Evolutionary conservation across 2,329 filamentous ascomycete species (phyloP), one percentile per base, ranked within the genome.

Genomic region (Aspergillus alliaceus): DNA sequence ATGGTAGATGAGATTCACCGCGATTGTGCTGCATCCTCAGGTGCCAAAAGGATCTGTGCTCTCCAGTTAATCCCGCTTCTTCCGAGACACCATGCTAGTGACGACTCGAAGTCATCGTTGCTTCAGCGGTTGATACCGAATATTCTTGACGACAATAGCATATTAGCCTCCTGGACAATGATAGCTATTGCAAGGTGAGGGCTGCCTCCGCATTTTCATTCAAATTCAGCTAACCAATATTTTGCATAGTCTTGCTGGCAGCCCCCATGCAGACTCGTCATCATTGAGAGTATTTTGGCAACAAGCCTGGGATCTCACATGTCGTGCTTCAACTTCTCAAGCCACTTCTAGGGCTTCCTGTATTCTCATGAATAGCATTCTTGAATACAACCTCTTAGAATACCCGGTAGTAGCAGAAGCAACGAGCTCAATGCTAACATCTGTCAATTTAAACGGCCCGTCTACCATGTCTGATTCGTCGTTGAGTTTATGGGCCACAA

Each of bases 401-500:
- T 89, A 89, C 64, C 82, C 87, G 46, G 79, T 83, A 27, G 79
- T 93, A 15, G 84, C 86, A 2, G 86, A 91, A 56, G 86, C 88
- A 27, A 79, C 91, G 50, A 89, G 89, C 64, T 84, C 82, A 53
- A 88, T 96, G 57, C 80, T 96, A 11, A 84, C 86, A 5, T 88
- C 88, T 22, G 86, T 91, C 46, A 93, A 96, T 66, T 80, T 93
- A 34, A 93, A 88, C 69, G 93, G 93, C 0, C 93, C 95, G 7
- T 86, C 86, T 1, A 72, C 86, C 20, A 77, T 96, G 18, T 88
- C 88, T n/a, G 95, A 98, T 70, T 86, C 91, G 1, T 89, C 90
- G 3, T 78, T 93, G 18, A 79, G 82, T 2, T 73, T 99, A 39
- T 90, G 96, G 85, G 79, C 83, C 15, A 83, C 84, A 54, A 73